Base-by-base conservation (phyloP, 441 rosid species). In the Omphalea diandra region DNA sequence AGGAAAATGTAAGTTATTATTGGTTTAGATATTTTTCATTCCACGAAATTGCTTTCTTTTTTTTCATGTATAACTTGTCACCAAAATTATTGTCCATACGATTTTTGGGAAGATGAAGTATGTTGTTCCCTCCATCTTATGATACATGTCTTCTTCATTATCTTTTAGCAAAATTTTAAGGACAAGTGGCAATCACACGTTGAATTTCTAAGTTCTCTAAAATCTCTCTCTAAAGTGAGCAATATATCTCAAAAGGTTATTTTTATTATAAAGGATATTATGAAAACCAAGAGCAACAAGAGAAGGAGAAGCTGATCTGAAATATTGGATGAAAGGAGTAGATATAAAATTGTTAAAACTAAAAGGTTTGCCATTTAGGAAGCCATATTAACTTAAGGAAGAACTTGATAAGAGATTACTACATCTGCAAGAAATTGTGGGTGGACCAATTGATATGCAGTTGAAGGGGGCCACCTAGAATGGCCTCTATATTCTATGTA, bases 1-100 rank as follows among this genome's bases (percentile, higher is more conserved):
- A 87, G 36, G 87, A 86, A 65, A 56, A 43, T 82, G 92, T 89
- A 77, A 86, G 92, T 79, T 79, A 26, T 32, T 60, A 59, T 22
- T 66, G 63, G 47, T n/a, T 53, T 5, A 12, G 33, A 33, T 55
- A 11, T 55, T 1, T 62, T 15, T 52, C 60, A 47, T 63, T 14
- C 43, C 65, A 27, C 26, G 31, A 58, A 35, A 32, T 18, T 57
- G 11, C 24, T 31, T 38, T 46, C 24, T n/a, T 0, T 29, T n/a
- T 54, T 53, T 36, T 55, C 32, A 31, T 32, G 11, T 64, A 38
- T 38, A 36, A 18, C 27, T n/a, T 58, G 41, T 62, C 40, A 27
- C 36, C n/a, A 32, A 38, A 50, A 47, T 63, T 24, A 57, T 38
- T 38, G 7, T 57, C 43, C 64, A 29, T n/a, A 32, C 17, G 31